Evolutionary conservation across 2,329 filamentous ascomycete species (phyloP).

Genomic region (Cyphellophora attinorum): DNA sequence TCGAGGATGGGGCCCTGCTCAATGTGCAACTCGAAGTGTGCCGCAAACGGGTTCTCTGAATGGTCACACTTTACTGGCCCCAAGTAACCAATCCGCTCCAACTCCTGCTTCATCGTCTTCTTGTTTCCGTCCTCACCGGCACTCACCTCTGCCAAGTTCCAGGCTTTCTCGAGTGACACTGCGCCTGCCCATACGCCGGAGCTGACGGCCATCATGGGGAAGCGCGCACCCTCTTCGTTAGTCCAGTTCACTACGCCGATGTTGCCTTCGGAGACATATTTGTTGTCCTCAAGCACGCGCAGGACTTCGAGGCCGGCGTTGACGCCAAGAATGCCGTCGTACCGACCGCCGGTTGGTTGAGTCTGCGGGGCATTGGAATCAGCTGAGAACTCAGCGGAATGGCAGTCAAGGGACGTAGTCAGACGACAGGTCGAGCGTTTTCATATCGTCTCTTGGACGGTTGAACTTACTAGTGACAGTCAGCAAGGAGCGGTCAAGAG

Average conservation of each 20-base stretch:
- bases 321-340: slow-evolving; percentile 69
- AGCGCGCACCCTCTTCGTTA: slow-evolving; percentile 73
- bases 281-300: slow-evolving; percentile 55
- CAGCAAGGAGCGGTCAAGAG: too few species aligned
- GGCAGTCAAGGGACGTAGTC: too few species aligned
- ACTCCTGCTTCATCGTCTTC: slow-evolving; percentile 54
- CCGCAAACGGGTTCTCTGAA: slow-evolving; percentile 55
- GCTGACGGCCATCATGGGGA: slow-evolving; percentile 63
- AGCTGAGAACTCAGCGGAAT: too few species aligned
- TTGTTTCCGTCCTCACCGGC: slow-evolving; percentile 23
- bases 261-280: slow-evolving; percentile 59
- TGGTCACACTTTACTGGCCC: slow-evolving; percentile 49
- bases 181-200: slow-evolving; percentile 70
- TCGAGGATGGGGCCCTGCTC: slow-evolving; percentile 75
- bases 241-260: slow-evolving; percentile 73
- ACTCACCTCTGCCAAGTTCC: slow-evolving; percentile 52
- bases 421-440: too few species aligned
- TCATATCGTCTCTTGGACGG: too few species aligned
- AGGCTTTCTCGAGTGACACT: slow-evolving; percentile 53
- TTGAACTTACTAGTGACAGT: too few species aligned
- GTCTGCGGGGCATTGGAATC: too few species aligned
- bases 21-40: slow-evolving; percentile 78
- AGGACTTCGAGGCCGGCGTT: slow-evolving; percentile 65
- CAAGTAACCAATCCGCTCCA: slow-evolving; percentile 63
- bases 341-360: slow-evolving; percentile 46